Evolutionary conservation across 208 protist species (phyloP), one percentile per base, ranked within the genome.

Genomic region (Leptomonas seymouri): DNA sequence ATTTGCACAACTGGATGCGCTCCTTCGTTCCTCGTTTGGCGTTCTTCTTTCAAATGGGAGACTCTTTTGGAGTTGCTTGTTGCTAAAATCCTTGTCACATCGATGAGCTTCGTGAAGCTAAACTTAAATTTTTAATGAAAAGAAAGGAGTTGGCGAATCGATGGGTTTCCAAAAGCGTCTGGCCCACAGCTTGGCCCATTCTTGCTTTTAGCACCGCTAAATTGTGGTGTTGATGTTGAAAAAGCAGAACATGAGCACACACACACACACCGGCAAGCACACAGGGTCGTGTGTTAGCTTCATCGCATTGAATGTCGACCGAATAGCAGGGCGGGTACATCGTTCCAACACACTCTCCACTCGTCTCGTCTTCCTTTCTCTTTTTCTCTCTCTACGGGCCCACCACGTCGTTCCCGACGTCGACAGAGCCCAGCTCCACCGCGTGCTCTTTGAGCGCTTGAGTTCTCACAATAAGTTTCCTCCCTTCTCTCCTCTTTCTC

Each of bases 401-500:
- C 62, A 44, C 36, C n/a, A 9, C 45, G 44, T 60, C 23, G 4
- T 63, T 51, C 20, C 31, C 59, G 28, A 36, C 45, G n/a, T 15
- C 20, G 21, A 59, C 36, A 53, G 0, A 72, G 18, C 49, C 41
- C 25, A 16, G 48, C 61, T 53, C 23, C 21, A 45, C 27, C 9
- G 31, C 8, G 21, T 20, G n/a, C 49, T 53, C 39, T 56, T 58
- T 36, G 36, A 11, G 41, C 51, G 3, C 18, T 18, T 18, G 53
- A 60, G 49, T 51, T 64, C 42, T 31, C 42, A 64, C 23, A 39
- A 16, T 21, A 16, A 51, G 0, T 39, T 28, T 36, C 21, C 0
- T 60, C 39, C 53, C 34, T 59, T 67, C 41, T 65, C 14, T 14
- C 62, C 30, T 55, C 48, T 53, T 31, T 18, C 14, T 48, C 4